Evolutionary conservation across 306 rosid species (phyloP), one percentile per base, ranked within the genome.

Genomic region (Macrotyloma uniflorum): DNA sequence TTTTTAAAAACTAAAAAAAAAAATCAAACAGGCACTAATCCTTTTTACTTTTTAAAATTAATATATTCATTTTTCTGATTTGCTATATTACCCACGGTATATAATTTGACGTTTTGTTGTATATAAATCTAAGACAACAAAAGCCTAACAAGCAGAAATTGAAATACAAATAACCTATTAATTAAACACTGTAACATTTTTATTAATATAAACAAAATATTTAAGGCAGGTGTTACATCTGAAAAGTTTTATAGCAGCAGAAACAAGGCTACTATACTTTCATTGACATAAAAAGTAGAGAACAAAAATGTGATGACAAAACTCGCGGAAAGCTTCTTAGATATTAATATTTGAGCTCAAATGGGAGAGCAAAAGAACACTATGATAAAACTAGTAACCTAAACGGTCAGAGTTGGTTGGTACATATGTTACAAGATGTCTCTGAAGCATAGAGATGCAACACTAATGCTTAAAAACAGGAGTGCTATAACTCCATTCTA

Each of bases 371-470:
- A 74, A 42, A 69, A 26, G 43, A 84, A 55, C 82, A 79, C 87
- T 65, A 67, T 35, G 70, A 78, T 84, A 84, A 78, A 83, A 82
- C 89, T 82, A 88, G 23, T 19, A 82, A 45, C 88, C 88, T 66
- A 78, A 32, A 67, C 65, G 75, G 80, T 75, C 62, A 84, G 63
- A 67, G 61, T 83, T 63, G 71, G 72, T 84, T 75, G 75, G 58
- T 75, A 82, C 84, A 85, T 75, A 85, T 86, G 82, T 80, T 88
- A 92, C 91, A 92, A 59, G 75, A 79, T 58, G 42, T 64, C 70
- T 74, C 71, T 47, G 49, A 79, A 83, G 38, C 76, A 67, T 23
- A 68, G 49, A 50, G 77, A 80, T 80, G 70, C 47, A 69, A 67
- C 70, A 33, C 70, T 62, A 78, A 75, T 69, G 68, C 84, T 64